A percentile compares a stretch with the other conserved stretches of the same genome.
These are phyloP conservation scores for Saksenaea oblongispora DNA, from an alignment of 371 early-diverging fungal species.

Conservation along the genomic window DNA sequence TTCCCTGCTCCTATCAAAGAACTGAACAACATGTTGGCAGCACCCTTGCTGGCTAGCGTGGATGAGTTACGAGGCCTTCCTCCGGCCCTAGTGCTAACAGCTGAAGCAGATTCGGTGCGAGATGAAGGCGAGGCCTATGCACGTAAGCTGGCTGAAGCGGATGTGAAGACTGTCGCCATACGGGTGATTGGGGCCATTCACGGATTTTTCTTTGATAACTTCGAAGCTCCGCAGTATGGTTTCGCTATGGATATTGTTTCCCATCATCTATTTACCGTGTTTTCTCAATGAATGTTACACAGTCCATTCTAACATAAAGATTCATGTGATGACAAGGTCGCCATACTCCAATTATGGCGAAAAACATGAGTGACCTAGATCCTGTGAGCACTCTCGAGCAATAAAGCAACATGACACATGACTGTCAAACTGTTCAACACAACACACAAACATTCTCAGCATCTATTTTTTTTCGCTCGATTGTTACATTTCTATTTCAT, in stretches of 20 bases:
- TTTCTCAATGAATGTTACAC: neutral
- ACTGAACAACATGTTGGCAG: neutral
- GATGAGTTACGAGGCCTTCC: constrained; percentile 20
- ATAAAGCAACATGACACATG: too few relatives aligned
- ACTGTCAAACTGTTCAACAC: too few relatives aligned
- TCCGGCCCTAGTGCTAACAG: constrained; percentile 21
- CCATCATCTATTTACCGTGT: neutral
- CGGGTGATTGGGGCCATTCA: constrained; percentile 9
- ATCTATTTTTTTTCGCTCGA: too few relatives aligned
- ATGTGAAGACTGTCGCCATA: constrained; percentile 1
- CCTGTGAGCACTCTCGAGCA: too few relatives aligned
- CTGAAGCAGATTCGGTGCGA: constrained; percentile 19
- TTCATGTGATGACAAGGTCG: too few relatives aligned
- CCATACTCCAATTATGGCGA: too few relatives aligned
- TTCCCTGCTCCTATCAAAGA: neutral
- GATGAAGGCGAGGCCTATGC: constrained; percentile 26
- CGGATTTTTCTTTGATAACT: constrained; percentile 6
- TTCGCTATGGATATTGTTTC: neutral
- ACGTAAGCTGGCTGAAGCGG: constrained; percentile 1
- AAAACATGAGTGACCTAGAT: too few relatives aligned
- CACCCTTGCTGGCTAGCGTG: constrained; percentile 11
- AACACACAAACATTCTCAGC: too few relatives aligned
- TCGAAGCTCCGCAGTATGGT: neutral
- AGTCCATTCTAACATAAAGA: too few relatives aligned
- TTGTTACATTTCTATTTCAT: too few relatives aligned